Evolutionary conservation across 2,329 filamentous ascomycete genomes (phyloP), one percentile per base, ranked within the genome.

Genomic region (Aspergillus floridensis): DNA sequence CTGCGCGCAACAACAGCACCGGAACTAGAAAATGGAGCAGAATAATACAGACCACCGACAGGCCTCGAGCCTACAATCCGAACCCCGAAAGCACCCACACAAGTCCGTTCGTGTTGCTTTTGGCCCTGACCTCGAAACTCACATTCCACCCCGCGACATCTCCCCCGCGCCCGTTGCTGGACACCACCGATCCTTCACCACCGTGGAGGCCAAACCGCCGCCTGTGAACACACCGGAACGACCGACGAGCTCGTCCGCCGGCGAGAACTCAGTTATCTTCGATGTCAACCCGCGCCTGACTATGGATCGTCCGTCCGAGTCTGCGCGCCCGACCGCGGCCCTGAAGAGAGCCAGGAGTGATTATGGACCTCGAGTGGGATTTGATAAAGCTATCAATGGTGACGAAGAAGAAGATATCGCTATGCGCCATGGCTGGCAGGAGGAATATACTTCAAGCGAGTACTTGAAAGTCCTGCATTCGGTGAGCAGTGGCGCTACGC

Each of bases 391-490:
- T 8, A 57, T 65, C 14, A 68, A 66, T 10, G 70, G 69, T 46
- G 79, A 79, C 41, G 77, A 77, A 41, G 83, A 84, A 62, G 83
- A 80, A 64, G 78, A 80, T 63, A 83, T 82, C 72, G 74, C 82
- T 63, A 84, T 88, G 74, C 86, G 93, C 52, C 93, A 97, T 78
- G 93, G 93, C 51, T 97, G 95, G 80, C 92, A 96, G 72, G 90
- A 93, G 67, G 92, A 96, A 75, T 92, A 96, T 73, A 90, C 92
- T 71, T 96, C 90, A 5, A 90, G 92, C 66, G 92, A 96, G 71
- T 93, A 96, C 69, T 89, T 96, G 68, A 89, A 90, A 59, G 85
- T 92, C 65, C 82, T 96, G 64, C 91, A 90, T 55, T 92, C 89
- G 72, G 89, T 92, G 79, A 79, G 88, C 66, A 53, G 57, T 56